Evolutionary conservation across 495 filamentous ascomycete genomes (phyloP), one percentile per base, ranked within the genome.

Genomic region (Cercophora newfieldiana): DNA sequence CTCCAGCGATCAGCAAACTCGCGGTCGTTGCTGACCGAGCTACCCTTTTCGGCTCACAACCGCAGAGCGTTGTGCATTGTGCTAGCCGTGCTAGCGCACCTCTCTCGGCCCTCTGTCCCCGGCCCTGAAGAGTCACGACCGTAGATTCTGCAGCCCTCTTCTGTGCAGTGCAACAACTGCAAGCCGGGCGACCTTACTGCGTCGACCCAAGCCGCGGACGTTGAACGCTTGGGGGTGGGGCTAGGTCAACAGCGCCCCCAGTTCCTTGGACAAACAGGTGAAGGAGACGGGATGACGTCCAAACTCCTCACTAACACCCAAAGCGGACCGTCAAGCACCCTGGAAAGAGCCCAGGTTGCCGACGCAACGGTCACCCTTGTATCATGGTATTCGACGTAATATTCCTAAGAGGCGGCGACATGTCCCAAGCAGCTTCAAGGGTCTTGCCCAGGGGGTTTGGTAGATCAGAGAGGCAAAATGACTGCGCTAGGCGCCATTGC

Each of bases 11-110:
- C 24, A 26, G 50, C 50, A n/a, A 53, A 22, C 50, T 19, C 50
- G 21, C 30, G 3, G 18, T 31, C 22, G 12, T 22, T 60, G 48
- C 61, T 63, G 61, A 63, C 61, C 61, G 61, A 63, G 61, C 49
- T 55, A 55, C 61, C 37, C 59, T 7, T 21, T 47, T 60, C 58
- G 21, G 58, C 30, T 44, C 18, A n/a, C n/a, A 57, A 31, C 37
- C 18, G 58, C 55, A 33, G 29, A 28, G 5, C 22, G 54, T 30
- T 30, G 22, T 28, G 25, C 54, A 29, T 28, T 25, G 54, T 57
- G 18, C 19, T 26, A 26, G n/a, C 6, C 54, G 54, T 60, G 30
- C 57, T 47, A 28, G 19, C 4, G 21, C 33, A 47, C 18, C 30
- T 60, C 19, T 29, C 24, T 53, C 24, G 21, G 50, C 21, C 50